Conservation (phyloP, 176 grass and related monocot genomes). For the Eleusine indica region DNA sequence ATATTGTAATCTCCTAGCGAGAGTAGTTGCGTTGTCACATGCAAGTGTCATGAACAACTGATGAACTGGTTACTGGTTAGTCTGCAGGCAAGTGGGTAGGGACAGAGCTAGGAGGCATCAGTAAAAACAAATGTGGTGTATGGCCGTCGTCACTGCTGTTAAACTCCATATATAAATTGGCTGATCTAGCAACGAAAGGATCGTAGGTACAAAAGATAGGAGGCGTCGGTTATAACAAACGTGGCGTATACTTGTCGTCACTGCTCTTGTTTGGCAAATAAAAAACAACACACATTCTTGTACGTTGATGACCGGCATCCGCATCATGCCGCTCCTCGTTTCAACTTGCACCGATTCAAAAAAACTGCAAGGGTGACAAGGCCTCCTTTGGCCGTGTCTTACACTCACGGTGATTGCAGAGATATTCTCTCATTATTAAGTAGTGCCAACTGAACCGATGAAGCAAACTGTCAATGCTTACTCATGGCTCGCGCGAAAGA, state of each 20-base stretch:
- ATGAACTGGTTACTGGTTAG: neutral
- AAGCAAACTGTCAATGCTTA: neutral
- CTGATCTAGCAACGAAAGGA: neutral
- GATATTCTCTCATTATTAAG: neutral
- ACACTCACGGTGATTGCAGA: neutral
- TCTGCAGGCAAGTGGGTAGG: neutral
- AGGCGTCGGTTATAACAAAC: neutral
- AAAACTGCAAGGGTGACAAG: neutral
- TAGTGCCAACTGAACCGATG: neutral
- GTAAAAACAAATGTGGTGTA: slow-evolving; percentile 28
- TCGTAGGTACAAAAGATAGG: neutral
- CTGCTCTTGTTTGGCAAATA: neutral
- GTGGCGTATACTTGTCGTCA: slow-evolving; percentile 34
- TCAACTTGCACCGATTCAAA: slow-evolving; percentile 26
- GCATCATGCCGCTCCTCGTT: slow-evolving; percentile 18
- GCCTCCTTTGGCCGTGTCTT: slow-evolving; percentile 3
- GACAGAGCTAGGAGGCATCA: slow-evolving; percentile 20
- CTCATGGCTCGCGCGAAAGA: neutral
- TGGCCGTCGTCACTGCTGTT: slow-evolving; percentile 21
- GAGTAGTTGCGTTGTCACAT: neutral
- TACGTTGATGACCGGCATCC: slow-evolving; percentile 14
- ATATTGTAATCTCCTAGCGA: neutral
- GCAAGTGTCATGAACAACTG: neutral
- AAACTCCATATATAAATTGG: neutral
- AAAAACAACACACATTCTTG: slow-evolving; percentile 35